Evolutionary conservation across 83 land plant genomes (phyloP).

Genomic region (Thuja plicata): DNA sequence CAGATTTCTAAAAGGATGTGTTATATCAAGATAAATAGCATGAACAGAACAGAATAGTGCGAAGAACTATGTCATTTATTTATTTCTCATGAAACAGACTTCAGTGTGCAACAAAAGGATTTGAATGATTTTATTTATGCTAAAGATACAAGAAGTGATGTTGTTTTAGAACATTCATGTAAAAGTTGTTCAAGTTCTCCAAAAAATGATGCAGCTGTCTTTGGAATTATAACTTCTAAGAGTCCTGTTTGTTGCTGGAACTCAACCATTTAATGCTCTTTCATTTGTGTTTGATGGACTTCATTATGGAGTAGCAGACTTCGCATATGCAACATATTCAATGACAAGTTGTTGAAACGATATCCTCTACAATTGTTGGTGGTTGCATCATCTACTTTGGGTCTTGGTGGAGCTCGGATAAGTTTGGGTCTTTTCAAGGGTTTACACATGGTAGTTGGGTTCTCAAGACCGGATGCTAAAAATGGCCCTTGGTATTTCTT

Average conservation of each 20-base stretch:
- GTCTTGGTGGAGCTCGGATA: conserved; percentile 82
- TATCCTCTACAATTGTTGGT: conserved; percentile 58
- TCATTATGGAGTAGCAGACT: conserved; percentile 92
- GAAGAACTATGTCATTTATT: too few relatives aligned
- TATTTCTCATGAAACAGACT: too few relatives aligned
- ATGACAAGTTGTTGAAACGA: conserved; percentile 70
- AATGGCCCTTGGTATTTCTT: too few relatives aligned
- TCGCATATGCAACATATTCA: conserved; percentile 85
- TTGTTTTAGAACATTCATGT: not conserved
- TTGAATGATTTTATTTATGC: not conserved
- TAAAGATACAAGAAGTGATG: not conserved
- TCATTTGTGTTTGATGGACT: conserved; percentile 97
- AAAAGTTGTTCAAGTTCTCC: conserved; percentile 11
- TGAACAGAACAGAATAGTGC: too few relatives aligned
- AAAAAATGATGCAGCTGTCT: conserved; percentile 72
- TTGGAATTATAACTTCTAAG: conserved; percentile 62
- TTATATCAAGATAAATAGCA: too few relatives aligned
- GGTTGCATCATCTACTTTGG: conserved; percentile 53
- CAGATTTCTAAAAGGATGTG: too few relatives aligned
- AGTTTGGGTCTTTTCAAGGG: conserved; percentile 87
- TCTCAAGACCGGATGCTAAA: too few relatives aligned
- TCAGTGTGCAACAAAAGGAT: not conserved
- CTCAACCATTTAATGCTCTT: conserved; percentile 93
- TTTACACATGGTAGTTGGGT: conserved; percentile 71
- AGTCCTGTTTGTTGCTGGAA: conserved; percentile 83